Base-by-base conservation (phyloP, 73 alveolate species). In the Blepharisma japonicum region DNA sequence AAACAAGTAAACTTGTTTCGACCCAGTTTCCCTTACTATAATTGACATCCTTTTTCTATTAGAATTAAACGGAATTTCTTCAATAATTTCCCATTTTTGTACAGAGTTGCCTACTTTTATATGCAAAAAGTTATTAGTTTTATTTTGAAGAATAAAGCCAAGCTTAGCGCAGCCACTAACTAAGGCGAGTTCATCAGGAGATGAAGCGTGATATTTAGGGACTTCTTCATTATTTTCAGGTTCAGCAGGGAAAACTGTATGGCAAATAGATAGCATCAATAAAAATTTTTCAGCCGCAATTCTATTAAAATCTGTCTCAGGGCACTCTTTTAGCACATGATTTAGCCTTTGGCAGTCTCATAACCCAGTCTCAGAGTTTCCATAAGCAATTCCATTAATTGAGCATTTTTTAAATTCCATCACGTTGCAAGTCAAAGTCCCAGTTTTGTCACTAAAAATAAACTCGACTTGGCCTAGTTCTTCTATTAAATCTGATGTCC, bases 381-480 rank as follows among this genome's bases (percentile, higher is more conserved):
- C 97, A 81, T 86, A 90, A 68, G 84, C 84, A 68, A 71, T 80
- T 27, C 96, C 96, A 25, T 86, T 83, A 55, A 90, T 90, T 66
- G 96, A 85, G 83, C 99, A 93, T 76, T 94, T 90, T 70, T 94
- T 94, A 56, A 96, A 96, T 46, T 93, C 98, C 99, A 98, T 98
- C 79, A 85, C 89, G 87, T 98, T 98, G 78, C 94, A 89, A 5
- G 99, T 98, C 51, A 98, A 89, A 27, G 99, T 98, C 11, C 99
- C 99, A 1, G 99, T 98, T 88, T 98, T 98, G 87, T 98, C 99
- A 11, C 98, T 90, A 77, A 98, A 98, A 14, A 98, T 92, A 85
- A 96, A 96, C 68, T 94, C 97, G 21, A 98, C 98, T 83, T 98
- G 96, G 4, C 99, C 99, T 77, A 98, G 83, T 89, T 98, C 99